A percentile compares a stretch with the other conserved stretches of the same genome.
These are phyloP conservation scores for Aspergillus sp. DNA, from an alignment of 2,329 filamentous ascomycete genomes.

Conservation along the genomic window DNA sequence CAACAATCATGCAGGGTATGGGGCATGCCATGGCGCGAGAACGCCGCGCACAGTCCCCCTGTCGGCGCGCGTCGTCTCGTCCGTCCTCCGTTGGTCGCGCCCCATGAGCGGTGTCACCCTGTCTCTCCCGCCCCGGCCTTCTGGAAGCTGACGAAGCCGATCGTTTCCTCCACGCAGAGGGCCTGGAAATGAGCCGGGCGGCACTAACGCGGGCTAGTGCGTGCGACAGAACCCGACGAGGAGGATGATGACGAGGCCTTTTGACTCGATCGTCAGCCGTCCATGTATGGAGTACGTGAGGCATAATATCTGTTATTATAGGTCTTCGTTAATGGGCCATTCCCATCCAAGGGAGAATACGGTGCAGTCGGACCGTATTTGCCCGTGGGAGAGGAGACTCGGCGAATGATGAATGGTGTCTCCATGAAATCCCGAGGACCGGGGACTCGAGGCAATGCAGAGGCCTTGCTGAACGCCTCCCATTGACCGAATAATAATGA, in stretches of 20 bases:
- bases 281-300: neutral
- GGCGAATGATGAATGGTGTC: neutral
- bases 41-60: constrained; percentile 18
- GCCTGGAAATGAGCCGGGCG: neutral
- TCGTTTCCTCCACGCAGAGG: neutral
- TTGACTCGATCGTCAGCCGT: neutral
- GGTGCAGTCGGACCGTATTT: constrained; percentile 15
- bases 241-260: neutral
- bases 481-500: neutral
- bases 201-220: neutral
- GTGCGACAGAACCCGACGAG: neutral
- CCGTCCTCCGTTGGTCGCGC: constrained; percentile 5
- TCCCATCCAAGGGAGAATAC: neutral
- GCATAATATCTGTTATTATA: too few species aligned
- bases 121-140: constrained; percentile 6
- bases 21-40: too few species aligned
- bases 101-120: constrained; percentile 14
- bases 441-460: neutral
- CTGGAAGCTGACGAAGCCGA: constrained; percentile 16
- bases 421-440: constrained; percentile 2
- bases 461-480: neutral
- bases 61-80: neutral
- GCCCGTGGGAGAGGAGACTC: constrained; percentile 5
- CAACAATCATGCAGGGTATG: too few species aligned
- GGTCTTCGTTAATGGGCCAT: neutral